Conservation (phyloP, 2,329 filamentous ascomycete species). For the Sclerotiophoma versabilis region DNA sequence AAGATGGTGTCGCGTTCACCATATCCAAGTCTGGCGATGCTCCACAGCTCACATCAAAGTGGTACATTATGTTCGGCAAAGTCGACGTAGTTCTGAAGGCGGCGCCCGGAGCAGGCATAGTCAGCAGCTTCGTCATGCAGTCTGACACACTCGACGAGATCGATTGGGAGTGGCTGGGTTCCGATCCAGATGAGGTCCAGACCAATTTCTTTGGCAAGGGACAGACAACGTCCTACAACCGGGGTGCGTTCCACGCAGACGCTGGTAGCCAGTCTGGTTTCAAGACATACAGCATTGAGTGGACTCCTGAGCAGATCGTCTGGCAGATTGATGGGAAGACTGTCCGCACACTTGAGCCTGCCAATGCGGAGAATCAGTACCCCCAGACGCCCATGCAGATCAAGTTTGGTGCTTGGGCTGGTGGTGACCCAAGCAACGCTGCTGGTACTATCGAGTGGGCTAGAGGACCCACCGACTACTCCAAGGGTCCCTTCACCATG, state of each 20-base stretch:
- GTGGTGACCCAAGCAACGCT: constrained; percentile 81
- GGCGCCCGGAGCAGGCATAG: constrained; percentile 87
- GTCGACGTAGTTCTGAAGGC: constrained; percentile 86
- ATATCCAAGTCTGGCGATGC: constrained; percentile 80
- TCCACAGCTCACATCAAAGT: constrained; percentile 85
- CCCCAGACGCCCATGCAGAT: constrained; percentile 96
- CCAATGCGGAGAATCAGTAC: constrained; percentile 78
- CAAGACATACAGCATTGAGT: constrained; percentile 90
- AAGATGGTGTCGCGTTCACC: constrained; percentile 81
- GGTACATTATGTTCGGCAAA: constrained; percentile 99
- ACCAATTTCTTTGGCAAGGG: constrained; percentile 98
- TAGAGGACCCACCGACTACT: constrained; percentile 83
- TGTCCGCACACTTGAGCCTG: constrained; percentile 75
- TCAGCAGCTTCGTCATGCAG: constrained; percentile 89
- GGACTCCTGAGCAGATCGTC: constrained; percentile 83
- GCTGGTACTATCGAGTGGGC: constrained; percentile 90
- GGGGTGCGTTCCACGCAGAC: constrained; percentile 79
- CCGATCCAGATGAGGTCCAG: constrained; percentile 79
- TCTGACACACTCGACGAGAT: constrained; percentile 95
- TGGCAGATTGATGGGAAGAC: constrained; percentile 84
- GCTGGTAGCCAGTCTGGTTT: constrained; percentile 74
- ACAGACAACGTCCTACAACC: constrained; percentile 82
- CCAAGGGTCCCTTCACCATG: constrained; percentile 85
- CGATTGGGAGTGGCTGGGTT: constrained; percentile 95
- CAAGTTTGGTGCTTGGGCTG: constrained; percentile 91